phyloP scores from a whole-genome alignment of 2,329 filamentous ascomycete genomes.

The Nemania sp. region DNA sequence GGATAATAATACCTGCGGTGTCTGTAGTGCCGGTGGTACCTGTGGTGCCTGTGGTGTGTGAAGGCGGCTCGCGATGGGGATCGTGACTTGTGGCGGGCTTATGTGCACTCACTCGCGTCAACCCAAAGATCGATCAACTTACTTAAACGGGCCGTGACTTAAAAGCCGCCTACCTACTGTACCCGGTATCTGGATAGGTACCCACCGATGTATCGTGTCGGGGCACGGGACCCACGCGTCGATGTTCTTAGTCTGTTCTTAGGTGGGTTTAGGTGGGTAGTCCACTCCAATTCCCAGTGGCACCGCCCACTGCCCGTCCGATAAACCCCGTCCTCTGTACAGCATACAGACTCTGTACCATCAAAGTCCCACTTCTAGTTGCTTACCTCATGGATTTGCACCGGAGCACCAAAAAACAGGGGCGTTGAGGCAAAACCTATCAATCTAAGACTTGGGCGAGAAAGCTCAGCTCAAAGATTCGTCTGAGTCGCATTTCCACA shows the following conservation, averaged over 20 bases:
- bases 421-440: conserved; percentile 12
- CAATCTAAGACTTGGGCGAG: too few relatives aligned
- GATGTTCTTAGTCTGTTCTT: too few relatives aligned
- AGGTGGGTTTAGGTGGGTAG: too few relatives aligned
- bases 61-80: conserved; percentile 32
- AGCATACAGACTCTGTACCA: background rate
- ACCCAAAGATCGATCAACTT: too few relatives aligned
- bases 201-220: conserved; percentile 5
- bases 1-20: too few relatives aligned
- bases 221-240: background rate
- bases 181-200: conserved; percentile 17
- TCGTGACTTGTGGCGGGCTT: background rate
- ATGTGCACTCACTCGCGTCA: background rate
- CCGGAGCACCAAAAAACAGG: conserved; percentile 11
- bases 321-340: background rate
- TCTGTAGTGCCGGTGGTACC: too few relatives aligned
- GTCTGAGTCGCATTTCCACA: conserved; percentile 8
- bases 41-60: conserved; percentile 17
- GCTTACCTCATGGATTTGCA: conserved; percentile 16
- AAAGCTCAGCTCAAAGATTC: background rate
- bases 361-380: conserved; percentile 13
- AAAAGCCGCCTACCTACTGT: background rate
- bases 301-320: background rate
- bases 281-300: conserved; percentile 11
- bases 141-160: too few relatives aligned